phyloP scores from a whole-genome alignment of 2,329 filamentous ascomycete genomes.

The Didymella keratinophila region DNA sequence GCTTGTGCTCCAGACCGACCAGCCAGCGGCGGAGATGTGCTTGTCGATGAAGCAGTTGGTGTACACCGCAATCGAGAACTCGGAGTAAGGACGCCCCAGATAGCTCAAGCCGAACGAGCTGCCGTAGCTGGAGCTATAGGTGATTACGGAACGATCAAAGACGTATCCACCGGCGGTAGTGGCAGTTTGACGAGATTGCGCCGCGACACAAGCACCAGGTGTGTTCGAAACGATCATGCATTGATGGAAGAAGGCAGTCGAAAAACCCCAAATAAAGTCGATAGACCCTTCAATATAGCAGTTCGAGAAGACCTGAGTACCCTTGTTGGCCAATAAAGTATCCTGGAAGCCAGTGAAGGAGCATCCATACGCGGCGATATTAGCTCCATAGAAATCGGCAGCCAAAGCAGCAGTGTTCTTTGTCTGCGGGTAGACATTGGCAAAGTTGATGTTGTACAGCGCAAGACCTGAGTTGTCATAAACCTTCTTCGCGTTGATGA shows the following conservation, averaged over 20 bases:
- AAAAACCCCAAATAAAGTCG: slow-evolving; percentile 65
- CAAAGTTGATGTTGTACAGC: slow-evolving; percentile 53
- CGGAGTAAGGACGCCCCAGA: slow-evolving; percentile 58
- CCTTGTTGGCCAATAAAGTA: slow-evolving; percentile 54
- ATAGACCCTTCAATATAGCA: slow-evolving; percentile 63
- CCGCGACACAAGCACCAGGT: slow-evolving; percentile 32
- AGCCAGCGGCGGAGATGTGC: slow-evolving; percentile 45
- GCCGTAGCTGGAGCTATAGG: slow-evolving; percentile 48
- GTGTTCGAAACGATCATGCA: slow-evolving; percentile 47
- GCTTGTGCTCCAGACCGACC: slow-evolving; percentile 45
- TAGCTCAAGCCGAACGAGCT: slow-evolving; percentile 44
- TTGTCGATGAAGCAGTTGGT: slow-evolving; percentile 49
- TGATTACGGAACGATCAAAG: slow-evolving; percentile 59
- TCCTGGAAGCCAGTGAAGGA: slow-evolving; percentile 64
- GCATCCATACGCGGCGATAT: slow-evolving; percentile 64
- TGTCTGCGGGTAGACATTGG: slow-evolving; percentile 36
- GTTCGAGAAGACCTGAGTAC: slow-evolving; percentile 63
- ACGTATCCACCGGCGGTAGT: slow-evolving; percentile 57
- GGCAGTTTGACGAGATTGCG: slow-evolving; percentile 27
- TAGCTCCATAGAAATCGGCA: slow-evolving; percentile 57
- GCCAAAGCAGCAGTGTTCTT: slow-evolving; percentile 52
- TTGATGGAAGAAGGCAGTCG: slow-evolving; percentile 59
- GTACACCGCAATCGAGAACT: slow-evolving; percentile 46
- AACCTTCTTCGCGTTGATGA: slow-evolving; percentile 56
- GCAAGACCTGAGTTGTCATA: slow-evolving; percentile 28